Evolutionary conservation across 2,329 filamentous ascomycete genomes (phyloP), one percentile per base, ranked within the genome.

Genomic region (Ilyonectria sp.): DNA sequence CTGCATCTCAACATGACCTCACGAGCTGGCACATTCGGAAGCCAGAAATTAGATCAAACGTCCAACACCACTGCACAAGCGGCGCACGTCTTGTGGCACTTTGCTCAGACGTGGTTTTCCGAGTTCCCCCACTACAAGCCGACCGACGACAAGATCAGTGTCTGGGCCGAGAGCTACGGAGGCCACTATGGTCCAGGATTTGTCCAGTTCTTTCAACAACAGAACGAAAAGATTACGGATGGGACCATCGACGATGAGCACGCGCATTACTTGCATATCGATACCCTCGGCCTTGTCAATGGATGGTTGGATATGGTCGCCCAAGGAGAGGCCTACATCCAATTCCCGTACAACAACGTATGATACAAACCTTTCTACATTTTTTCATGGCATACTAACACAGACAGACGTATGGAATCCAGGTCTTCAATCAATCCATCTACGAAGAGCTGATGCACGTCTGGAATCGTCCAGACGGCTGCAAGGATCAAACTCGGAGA

Each of bases 141-240:
- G 2, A 78, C 79, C 33, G 81, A 84, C 65, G 81, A 86, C 56
- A 87, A 89, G 13, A 85, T 93, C 57, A 90, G 90, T 73, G 79
- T 93, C 2, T 92, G 91, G 74, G 86, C 90, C 1, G 90, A 93
- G 79, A 91, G 89, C 76, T 91, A 93, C 78, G 88, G 91, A 33
- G 92, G 92, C 6, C 89, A 90, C 68, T 94, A 93, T 73, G 92
- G 90, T 0, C 90, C 91, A 1, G 85, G 86, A 0, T 91, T 93
- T 73, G 86, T 89, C 17, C 80, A 81, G 2, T 80, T 85, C 65
- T 88, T 86, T 81, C 86, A 91, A 75, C 77, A 87, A 63, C 90
- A 93, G 78, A 94, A 94, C 68, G 78, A 82, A n/a, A 83, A 82
- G 67, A 78, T 81, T 49, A 60, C 64, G 1, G 73, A 77, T 46